Base-by-base conservation (phyloP, 1,139 yeast species). In the Tardiomyces digboiensis region DNA sequence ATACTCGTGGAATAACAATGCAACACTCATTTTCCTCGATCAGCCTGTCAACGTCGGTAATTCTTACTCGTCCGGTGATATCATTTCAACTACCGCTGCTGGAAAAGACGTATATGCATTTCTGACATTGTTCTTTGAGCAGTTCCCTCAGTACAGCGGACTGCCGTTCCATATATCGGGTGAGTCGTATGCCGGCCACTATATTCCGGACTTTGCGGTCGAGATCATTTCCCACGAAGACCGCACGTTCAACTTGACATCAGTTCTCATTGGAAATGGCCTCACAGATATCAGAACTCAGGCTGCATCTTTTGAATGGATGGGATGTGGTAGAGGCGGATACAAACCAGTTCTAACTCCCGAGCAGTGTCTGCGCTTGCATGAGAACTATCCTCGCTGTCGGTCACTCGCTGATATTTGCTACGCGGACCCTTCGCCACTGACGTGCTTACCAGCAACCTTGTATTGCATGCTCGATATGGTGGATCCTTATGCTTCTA, bases 261-360 rank as follows among this genome's bases (percentile, higher is more conserved):
- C 91, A 2, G 76, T 83, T 5, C 62, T 84, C 60, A 83, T 84
- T 56, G 94, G 94, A 26, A 84, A 84, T 61, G 94, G 94, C 46
- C 74, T 83, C 51, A 82, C 89, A 21, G 97, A 91, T 66, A 88
- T 95, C 14, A 76, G 86, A 64, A 79, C 80, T 50, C 98, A 91
- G 70, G n/a, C n/a, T n/a, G n/a, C n/a, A n/a, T n/a, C n/a, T n/a
- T n/a, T n/a, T n/a, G n/a, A n/a, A n/a, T n/a, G n/a, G n/a, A n/a
- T n/a, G n/a, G n/a, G n/a, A 14, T 85, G 95, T 62, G 91, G 91
- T 40, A 65, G 74, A 57, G 91, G 91, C 47, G 95, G 94, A 1
- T 78, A 80, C 60, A 76, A 78, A 26, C 72, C 84, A 29, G 80
- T 85, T 5, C 67, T 84, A 44, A 57, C 70, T 5, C 81, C 79